phyloP scores from a whole-genome alignment of 768 basidiomycete genomes.

The Podaxis rugospora region DNA sequence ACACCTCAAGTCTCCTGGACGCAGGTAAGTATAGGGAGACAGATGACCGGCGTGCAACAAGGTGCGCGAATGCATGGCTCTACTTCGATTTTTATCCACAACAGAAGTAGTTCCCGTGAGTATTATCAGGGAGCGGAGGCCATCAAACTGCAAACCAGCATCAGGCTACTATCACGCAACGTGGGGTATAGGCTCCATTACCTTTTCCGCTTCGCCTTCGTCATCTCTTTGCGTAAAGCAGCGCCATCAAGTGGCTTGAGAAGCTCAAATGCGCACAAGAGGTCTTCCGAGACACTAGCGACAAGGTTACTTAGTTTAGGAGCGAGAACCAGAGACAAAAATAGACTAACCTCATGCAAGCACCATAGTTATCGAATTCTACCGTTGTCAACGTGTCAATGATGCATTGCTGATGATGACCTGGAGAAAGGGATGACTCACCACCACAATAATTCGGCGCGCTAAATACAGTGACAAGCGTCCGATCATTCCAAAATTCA shows the following conservation, averaged over 20 bases:
- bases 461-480: slow-evolving; percentile 96
- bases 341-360: slow-evolving; percentile 78
- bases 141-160: slow-evolving; percentile 5
- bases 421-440: slow-evolving; percentile 33
- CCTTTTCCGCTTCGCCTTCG: slow-evolving; percentile 98
- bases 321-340: slow-evolving; percentile 10
- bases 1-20: not conserved
- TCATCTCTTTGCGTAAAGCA: slow-evolving; percentile 96
- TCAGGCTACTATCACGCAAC: not conserved
- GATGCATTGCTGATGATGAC: slow-evolving; percentile 9
- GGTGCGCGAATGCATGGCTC: not conserved
- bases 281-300: slow-evolving; percentile 87
- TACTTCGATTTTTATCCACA: not conserved
- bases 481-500: slow-evolving; percentile 99
- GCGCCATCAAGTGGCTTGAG: slow-evolving; percentile 94
- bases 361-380: slow-evolving; percentile 96
- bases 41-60: not conserved
- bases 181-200: slow-evolving; percentile 24
- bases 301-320: slow-evolving; percentile 13
- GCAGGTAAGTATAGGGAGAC: not conserved
- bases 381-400: slow-evolving; percentile 15
- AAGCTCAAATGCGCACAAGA: slow-evolving; percentile 95
- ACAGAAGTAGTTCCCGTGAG: not conserved
- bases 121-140: slow-evolving; percentile 5
- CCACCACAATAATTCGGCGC: slow-evolving; percentile 97